Conservation (phyloP, 495 filamentous ascomycete species). For the Darksidea phi region DNA sequence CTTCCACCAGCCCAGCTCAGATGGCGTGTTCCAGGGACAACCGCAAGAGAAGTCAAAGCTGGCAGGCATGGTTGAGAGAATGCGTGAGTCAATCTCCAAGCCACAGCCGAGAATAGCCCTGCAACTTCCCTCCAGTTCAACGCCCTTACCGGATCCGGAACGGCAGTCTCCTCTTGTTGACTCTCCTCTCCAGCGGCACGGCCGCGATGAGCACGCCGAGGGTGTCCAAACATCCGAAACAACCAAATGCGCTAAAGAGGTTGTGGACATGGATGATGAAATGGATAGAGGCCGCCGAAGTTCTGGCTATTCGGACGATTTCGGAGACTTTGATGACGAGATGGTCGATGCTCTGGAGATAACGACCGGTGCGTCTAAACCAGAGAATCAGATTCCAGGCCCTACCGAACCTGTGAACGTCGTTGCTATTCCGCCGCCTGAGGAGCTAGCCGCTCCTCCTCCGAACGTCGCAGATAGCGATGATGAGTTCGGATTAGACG, state of each 20-base stretch:
- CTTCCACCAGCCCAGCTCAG: slow-evolving; percentile 40
- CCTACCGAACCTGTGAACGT: background rate
- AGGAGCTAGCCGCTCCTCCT: background rate
- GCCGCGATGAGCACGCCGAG: slow-evolving; percentile 5
- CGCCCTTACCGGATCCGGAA: slow-evolving; percentile 52
- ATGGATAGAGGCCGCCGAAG: background rate
- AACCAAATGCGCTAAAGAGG: slow-evolving; percentile 4
- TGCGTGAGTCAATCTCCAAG: slow-evolving; percentile 60
- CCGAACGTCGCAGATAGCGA: slow-evolving; percentile 51
- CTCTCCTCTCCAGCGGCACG: slow-evolving; percentile 50
- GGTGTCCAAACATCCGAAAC: background rate
- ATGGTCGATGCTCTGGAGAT: slow-evolving; percentile 37
- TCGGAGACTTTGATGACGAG: slow-evolving; percentile 51
- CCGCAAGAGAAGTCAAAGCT: slow-evolving; percentile 58
- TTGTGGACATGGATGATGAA: slow-evolving; percentile 15
- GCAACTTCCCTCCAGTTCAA: slow-evolving; percentile 52
- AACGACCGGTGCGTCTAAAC: too few species aligned
- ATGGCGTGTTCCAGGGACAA: slow-evolving; percentile 43
- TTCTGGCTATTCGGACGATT: slow-evolving; percentile 47
- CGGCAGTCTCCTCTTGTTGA: slow-evolving; percentile 44
- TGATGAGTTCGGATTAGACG: slow-evolving; percentile 36
- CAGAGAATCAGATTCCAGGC: too few species aligned
- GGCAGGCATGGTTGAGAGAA: slow-evolving; percentile 62
- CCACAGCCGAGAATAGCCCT: background rate
- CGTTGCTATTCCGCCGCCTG: background rate